Conservation (phyloP, 305 asterid genomes). For the Fraxinus sp. region DNA sequence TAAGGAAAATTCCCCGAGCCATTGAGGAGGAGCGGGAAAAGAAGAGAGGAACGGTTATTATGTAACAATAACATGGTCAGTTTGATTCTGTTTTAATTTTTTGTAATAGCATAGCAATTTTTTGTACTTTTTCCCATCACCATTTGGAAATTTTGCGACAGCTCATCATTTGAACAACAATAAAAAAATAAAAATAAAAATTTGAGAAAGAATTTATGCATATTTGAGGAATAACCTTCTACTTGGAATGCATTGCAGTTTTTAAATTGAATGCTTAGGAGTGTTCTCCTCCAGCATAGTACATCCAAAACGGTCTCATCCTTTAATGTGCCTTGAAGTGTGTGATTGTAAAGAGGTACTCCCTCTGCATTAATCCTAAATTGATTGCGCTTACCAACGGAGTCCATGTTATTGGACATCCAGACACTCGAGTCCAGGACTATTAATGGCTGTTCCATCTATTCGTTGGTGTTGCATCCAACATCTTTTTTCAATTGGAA, state of each 20-base stretch:
- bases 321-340: background rate
- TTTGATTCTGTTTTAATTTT: background rate
- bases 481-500: background rate
- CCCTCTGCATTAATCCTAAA: background rate
- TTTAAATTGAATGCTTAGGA: background rate
- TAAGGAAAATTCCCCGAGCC: slow-evolving; percentile 50
- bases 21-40: slow-evolving; percentile 33
- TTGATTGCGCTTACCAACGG: background rate
- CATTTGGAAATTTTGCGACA: background rate
- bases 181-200: background rate
- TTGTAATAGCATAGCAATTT: background rate
- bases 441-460: background rate
- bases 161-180: background rate
- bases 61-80: background rate
- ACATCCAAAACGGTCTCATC: background rate
- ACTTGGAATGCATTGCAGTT: background rate
- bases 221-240: background rate
- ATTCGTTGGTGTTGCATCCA: background rate
- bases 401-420: background rate
- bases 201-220: background rate
- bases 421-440: background rate
- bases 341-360: background rate
- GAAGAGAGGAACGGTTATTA: slow-evolving; percentile 7
- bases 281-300: background rate
- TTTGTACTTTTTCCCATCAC: background rate